These are phyloP conservation scores for Colletotrichum eremochloae DNA, from an alignment of 2,329 filamentous ascomycete species.

Conservation along the genomic window DNA sequence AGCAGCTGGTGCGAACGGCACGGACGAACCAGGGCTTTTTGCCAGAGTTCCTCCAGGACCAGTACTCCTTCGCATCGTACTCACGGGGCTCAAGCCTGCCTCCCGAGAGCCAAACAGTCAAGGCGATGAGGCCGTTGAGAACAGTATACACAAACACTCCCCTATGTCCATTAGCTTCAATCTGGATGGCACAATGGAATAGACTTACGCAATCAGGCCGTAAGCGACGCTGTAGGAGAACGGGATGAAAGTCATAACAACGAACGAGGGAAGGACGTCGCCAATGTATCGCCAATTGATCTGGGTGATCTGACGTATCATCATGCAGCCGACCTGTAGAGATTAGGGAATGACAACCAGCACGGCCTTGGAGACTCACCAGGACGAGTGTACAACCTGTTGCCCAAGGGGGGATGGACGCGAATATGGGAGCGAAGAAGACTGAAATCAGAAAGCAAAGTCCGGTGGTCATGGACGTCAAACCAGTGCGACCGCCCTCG, in stretches of 20 bases:
- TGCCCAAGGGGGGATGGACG: slow-evolving; percentile 83
- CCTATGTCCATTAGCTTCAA: slow-evolving; percentile 47
- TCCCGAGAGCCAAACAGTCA: slow-evolving; percentile 59
- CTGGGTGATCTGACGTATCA: slow-evolving; percentile 80
- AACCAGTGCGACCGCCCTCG: slow-evolving; percentile 79
- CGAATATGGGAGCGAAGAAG: slow-evolving; percentile 83
- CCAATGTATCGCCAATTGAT: slow-evolving; percentile 85
- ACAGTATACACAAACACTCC: slow-evolving; percentile 67
- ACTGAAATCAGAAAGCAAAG: slow-evolving; percentile 78
- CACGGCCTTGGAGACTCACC: slow-evolving; percentile 53
- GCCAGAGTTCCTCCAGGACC: slow-evolving; percentile 65
- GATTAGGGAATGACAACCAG: not conserved
- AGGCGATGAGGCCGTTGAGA: slow-evolving; percentile 62
- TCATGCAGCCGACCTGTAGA: slow-evolving; percentile 76
- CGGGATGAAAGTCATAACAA: slow-evolving; percentile 81
- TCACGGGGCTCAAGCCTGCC: slow-evolving; percentile 62
- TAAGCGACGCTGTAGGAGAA: slow-evolving; percentile 86
- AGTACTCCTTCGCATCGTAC: slow-evolving; percentile 69
- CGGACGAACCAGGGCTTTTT: slow-evolving; percentile 63
- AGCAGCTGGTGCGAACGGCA: slow-evolving; percentile 49
- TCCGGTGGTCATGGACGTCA: slow-evolving; percentile 78
- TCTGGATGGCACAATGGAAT: too few species aligned
- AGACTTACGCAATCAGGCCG: slow-evolving; percentile 76
- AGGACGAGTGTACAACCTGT: slow-evolving; percentile 81
- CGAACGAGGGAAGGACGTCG: slow-evolving; percentile 80